Conservation (phyloP, 2,329 filamentous ascomycete species). For the Cadophora sp. region DNA sequence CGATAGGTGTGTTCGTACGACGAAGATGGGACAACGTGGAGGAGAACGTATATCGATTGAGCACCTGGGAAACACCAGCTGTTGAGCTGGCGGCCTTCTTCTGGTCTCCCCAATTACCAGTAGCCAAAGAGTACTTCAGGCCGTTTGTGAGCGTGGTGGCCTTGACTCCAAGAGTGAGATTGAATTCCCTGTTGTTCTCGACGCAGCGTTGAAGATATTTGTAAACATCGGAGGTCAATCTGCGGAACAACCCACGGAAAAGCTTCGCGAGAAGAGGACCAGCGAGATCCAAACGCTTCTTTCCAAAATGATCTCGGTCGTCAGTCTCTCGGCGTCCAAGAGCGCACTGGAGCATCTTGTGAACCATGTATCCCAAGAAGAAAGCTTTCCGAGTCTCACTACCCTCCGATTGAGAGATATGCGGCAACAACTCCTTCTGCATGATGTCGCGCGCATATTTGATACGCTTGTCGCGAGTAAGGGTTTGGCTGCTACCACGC, state of each 20-base stretch:
- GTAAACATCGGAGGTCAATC: conserved; percentile 89
- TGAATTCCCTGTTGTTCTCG: conserved; percentile 88
- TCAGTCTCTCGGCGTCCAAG: conserved; percentile 93
- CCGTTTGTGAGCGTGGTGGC: conserved; percentile 90
- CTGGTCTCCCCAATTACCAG: conserved; percentile 99
- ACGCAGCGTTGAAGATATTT: conserved; percentile 92
- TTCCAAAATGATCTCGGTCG: conserved; percentile 98
- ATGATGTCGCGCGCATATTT: conserved; percentile 92
- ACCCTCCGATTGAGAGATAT: conserved; percentile 94
- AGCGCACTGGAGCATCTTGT: conserved; percentile 91
- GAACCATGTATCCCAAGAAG: conserved; percentile 99
- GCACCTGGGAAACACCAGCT: conserved; percentile 95
- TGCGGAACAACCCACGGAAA: conserved; percentile 89
- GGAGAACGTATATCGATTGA: conserved; percentile 97
- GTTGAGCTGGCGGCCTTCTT: conserved; percentile 97
- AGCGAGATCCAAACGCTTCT: conserved; percentile 95
- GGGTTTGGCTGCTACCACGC: conserved; percentile 78
- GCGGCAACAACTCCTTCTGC: conserved; percentile 94
- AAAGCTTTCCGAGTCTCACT: conserved; percentile 97
- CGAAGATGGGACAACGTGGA: conserved; percentile 97
- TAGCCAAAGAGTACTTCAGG: conserved; percentile 94
- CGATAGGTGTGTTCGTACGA: conserved; percentile 96
- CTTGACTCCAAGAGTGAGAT: conserved; percentile 89
- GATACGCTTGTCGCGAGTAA: conserved; percentile 85
- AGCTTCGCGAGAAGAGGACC: conserved; percentile 95